A percentile compares a stretch with the other conserved stretches of the same genome.
These are phyloP conservation scores for Tephrocybe rancida DNA, from an alignment of 768 basidiomycete species.

Conservation along the genomic window DNA sequence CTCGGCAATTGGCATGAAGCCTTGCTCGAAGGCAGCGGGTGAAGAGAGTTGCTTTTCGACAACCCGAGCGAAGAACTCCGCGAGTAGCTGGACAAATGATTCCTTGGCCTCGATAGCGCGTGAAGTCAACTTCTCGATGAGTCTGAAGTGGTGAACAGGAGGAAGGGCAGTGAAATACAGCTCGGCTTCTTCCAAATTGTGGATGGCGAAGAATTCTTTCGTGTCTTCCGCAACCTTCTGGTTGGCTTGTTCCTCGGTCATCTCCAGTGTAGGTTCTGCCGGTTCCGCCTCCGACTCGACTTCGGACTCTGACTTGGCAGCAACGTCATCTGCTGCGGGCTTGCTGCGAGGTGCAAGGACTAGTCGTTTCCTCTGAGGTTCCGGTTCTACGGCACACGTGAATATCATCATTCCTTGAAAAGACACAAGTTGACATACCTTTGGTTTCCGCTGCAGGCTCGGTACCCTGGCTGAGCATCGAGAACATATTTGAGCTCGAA, in stretches of 20 bases:
- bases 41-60: conserved; percentile 62
- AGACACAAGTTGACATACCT: conserved; percentile 36
- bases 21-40: conserved; percentile 68
- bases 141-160: conserved; percentile 55
- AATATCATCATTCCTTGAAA: neutral
- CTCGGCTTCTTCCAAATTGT: conserved; percentile 86
- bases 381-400: conserved; percentile 46
- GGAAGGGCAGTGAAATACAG: conserved; percentile 82
- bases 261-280: conserved; percentile 47
- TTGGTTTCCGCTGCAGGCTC: conserved; percentile 63
- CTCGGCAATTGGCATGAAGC: conserved; percentile 70
- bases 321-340: conserved; percentile 45
- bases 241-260: conserved; percentile 69
- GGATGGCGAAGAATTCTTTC: conserved; percentile 87
- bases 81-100: conserved; percentile 76
- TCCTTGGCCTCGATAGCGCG: conserved; percentile 83
- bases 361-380: conserved; percentile 69
- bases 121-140: conserved; percentile 77
- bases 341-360: conserved; percentile 80
- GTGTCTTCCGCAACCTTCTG: conserved; percentile 80
- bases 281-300: conserved; percentile 46
- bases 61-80: conserved; percentile 70
- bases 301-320: conserved; percentile 24
- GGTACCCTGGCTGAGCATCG: conserved; percentile 70
- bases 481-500: conserved; percentile 87